Conservation (phyloP, 176 grass and related monocot genomes). For the Lolium perenne region DNA sequence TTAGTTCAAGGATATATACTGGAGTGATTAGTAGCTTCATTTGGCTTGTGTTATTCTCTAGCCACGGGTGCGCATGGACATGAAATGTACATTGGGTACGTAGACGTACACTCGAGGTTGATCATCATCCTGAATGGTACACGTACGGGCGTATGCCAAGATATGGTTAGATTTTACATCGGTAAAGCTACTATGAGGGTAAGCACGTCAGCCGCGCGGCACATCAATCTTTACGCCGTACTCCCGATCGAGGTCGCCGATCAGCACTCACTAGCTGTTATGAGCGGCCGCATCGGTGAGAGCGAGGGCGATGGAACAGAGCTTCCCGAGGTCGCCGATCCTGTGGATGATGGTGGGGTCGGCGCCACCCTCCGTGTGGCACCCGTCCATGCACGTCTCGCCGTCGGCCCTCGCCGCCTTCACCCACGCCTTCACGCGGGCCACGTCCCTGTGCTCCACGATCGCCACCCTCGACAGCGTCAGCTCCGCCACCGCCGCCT, state of each 20-base stretch:
- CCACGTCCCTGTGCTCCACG: constrained; percentile 30
- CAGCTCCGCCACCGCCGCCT: constrained; percentile 54
- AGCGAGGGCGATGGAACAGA: constrained; percentile 48
- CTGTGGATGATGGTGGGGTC: constrained; percentile 26
- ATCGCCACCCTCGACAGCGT: constrained; percentile 51
- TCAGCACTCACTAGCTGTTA: background rate
- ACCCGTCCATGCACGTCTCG: constrained; percentile 46
- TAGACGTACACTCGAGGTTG: too few relatives aligned
- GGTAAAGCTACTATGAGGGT: too few relatives aligned
- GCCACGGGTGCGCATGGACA: too few relatives aligned
- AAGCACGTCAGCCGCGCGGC: too few relatives aligned
- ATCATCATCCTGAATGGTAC: too few relatives aligned
- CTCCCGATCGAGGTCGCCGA: background rate
- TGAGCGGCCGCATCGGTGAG: constrained; percentile 40
- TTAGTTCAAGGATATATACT: too few relatives aligned
- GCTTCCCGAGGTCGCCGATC: constrained; percentile 52
- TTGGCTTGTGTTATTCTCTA: too few relatives aligned
- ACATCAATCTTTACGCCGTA: background rate
- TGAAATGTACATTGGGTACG: too few relatives aligned
- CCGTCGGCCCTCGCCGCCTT: constrained; percentile 49
- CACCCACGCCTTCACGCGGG: constrained; percentile 41
- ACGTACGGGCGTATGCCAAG: too few relatives aligned
- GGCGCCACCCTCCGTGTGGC: constrained; percentile 48
- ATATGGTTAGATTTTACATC: too few relatives aligned
- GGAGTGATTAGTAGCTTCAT: too few relatives aligned